phyloP scores from a whole-genome alignment of 208 protist genomes.

The Crithidia bombi region DNA sequence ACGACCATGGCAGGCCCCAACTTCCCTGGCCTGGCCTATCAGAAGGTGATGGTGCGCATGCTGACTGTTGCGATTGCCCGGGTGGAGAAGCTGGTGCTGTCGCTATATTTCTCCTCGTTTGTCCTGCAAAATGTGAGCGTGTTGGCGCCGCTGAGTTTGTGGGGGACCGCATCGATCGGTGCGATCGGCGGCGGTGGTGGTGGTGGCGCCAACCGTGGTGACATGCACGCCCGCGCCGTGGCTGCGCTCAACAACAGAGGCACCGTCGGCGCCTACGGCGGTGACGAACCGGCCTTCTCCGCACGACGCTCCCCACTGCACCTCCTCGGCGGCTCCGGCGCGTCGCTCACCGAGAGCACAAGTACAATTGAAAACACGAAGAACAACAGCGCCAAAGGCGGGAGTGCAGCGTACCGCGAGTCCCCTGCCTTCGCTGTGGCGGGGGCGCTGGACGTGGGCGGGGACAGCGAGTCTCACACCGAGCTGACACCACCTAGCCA shows the following conservation, averaged over 20 bases:
- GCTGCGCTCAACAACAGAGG: not conserved
- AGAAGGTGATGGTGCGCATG: constrained; percentile 7
- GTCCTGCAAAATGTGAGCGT: constrained; percentile 14
- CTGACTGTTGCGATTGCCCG: constrained; percentile 18
- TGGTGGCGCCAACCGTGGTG: not conserved
- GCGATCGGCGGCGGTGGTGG: not conserved
- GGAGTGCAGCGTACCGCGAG: not conserved
- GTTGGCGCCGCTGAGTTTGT: constrained; percentile 3
- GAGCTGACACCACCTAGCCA: constrained; percentile 21
- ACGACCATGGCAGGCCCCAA: not conserved
- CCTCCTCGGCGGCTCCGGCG: not conserved
- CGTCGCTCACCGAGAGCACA: constrained; percentile 18
- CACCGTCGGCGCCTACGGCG: not conserved
- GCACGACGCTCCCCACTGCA: not conserved
- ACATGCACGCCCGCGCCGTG: constrained; percentile 1
- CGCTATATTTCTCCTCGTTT: constrained; percentile 36
- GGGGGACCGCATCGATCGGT: not conserved
- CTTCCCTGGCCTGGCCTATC: constrained; percentile 6
- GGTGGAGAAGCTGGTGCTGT: constrained; percentile 31
- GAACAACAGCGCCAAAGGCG: constrained; percentile 1
- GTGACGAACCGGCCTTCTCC: not conserved
- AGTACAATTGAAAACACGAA: constrained; percentile 25
- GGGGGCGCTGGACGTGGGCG: not conserved
- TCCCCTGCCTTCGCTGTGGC: constrained; percentile 1
- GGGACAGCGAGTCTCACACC: constrained; percentile 2